Conservation (phyloP, 805 yeast species). For the Nadsonia fulvescens region DNA sequence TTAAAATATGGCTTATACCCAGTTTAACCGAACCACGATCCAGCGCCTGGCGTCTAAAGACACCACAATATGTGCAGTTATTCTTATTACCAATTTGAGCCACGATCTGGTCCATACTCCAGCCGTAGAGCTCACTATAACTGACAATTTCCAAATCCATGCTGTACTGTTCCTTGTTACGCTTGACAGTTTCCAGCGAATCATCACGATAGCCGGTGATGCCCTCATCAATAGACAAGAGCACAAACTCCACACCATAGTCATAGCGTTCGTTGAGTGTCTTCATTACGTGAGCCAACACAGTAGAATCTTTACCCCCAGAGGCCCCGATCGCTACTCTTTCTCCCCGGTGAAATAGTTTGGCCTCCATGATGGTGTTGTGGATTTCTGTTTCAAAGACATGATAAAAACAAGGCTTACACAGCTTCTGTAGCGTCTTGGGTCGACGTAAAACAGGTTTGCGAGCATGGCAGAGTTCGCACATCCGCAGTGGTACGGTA, state of each 20-base stretch:
- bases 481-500: too few relatives aligned
- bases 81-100: conserved; percentile 84
- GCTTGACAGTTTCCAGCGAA: conserved; percentile 86
- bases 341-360: conserved; percentile 66
- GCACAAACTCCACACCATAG: conserved; percentile 71
- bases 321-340: conserved; percentile 93
- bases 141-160: conserved; percentile 68
- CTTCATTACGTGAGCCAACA: conserved; percentile 73
- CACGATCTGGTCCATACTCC: conserved; percentile 98
- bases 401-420: conserved; percentile 75
- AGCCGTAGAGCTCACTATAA: conserved; percentile 74
- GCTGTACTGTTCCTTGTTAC: conserved; percentile 75
- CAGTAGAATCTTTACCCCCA: conserved; percentile 97
- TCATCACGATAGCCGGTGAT: conserved; percentile 95
- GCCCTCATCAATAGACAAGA: conserved; percentile 89
- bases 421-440: conserved; percentile 72
- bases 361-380: conserved; percentile 56
- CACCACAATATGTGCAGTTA: conserved; percentile 97
- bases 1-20: conserved; percentile 77
- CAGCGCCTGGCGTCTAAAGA: conserved; percentile 83
- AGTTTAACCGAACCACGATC: conserved; percentile 88
- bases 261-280: conserved; percentile 73
- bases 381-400: conserved; percentile 94
- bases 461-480: conserved; percentile 70
- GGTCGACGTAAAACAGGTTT: conserved; percentile 86